Percentiles rank a stretch among this genome's conserved stretches.
These are phyloP conservation scores for Phalaenopsis hybrid DNA, from an alignment of 116 monocot species.

Conservation along the genomic window DNA sequence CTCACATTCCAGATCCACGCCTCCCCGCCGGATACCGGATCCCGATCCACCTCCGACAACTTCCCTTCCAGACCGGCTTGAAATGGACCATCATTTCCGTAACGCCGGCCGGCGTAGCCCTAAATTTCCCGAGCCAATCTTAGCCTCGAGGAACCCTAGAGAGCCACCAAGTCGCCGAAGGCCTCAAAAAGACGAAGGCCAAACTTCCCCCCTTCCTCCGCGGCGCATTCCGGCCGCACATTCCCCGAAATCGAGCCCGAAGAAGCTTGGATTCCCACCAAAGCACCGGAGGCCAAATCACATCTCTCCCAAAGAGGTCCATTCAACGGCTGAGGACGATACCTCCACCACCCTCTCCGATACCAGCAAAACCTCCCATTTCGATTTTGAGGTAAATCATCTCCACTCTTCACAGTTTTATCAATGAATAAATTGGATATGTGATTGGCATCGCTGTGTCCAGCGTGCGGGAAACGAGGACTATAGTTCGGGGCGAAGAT, in stretches of 20 bases:
- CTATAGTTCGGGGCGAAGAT: conserved; percentile 38
- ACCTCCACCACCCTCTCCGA: conserved; percentile 40
- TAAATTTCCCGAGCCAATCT: neutral
- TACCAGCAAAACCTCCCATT: conserved; percentile 37
- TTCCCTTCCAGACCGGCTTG: neutral
- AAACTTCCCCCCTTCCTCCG: conserved; percentile 7
- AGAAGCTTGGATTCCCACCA: neutral
- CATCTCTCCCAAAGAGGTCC: neutral
- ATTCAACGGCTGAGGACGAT: conserved; percentile 36
- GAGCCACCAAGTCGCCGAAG: conserved; percentile 12
- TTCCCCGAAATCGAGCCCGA: conserved; percentile 31
- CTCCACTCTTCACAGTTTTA: neutral
- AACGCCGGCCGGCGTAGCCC: neutral
- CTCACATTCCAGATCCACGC: neutral
- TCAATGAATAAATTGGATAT: neutral
- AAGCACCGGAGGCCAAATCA: conserved; percentile 8
- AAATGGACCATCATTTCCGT: conserved; percentile 5
- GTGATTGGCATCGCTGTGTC: neutral
- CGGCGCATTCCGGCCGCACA: conserved; percentile 22
- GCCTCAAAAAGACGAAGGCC: conserved; percentile 7
- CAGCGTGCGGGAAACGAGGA: conserved; percentile 35
- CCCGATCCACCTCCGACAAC: neutral
- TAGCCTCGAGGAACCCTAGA: neutral
- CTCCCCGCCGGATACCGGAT: neutral
- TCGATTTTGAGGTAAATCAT: conserved; percentile 59